Conservation (phyloP, 768 basidiomycete species). For the Lactifluus volemus region DNA sequence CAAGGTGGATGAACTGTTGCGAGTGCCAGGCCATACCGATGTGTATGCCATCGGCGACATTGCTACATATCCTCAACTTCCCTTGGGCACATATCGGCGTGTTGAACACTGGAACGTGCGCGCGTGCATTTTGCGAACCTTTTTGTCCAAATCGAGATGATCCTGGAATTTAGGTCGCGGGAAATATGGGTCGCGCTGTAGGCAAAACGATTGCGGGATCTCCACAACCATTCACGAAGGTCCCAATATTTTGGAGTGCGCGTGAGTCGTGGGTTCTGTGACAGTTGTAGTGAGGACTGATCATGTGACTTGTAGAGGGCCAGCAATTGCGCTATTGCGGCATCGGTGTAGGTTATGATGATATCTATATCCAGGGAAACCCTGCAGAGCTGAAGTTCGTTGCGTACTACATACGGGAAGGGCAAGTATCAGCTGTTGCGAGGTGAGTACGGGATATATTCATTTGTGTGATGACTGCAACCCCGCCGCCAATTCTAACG, state of each 20-base stretch:
- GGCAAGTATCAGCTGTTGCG: slow-evolving; percentile 58
- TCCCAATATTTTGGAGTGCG: slow-evolving; percentile 88
- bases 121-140: background rate
- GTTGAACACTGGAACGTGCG: slow-evolving; percentile 91
- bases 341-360: slow-evolving; percentile 59
- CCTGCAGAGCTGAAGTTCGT: slow-evolving; percentile 77
- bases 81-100: slow-evolving; percentile 42
- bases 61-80: slow-evolving; percentile 61
- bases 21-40: slow-evolving; percentile 42
- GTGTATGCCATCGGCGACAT: slow-evolving; percentile 81
- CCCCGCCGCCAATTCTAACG: background rate
- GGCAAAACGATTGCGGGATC: slow-evolving; percentile 58
- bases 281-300: background rate
- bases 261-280: slow-evolving; percentile 36
- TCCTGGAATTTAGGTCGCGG: slow-evolving; percentile 60
- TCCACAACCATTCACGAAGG: slow-evolving; percentile 59
- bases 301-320: slow-evolving; percentile 44
- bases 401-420: slow-evolving; percentile 65
- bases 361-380: slow-evolving; percentile 70
- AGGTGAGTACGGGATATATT: slow-evolving; percentile 31
- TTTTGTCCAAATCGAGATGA: background rate
- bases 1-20: slow-evolving; percentile 65
- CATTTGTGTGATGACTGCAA: background rate
- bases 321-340: slow-evolving; percentile 85
- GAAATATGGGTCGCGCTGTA: slow-evolving; percentile 63